Conservation (phyloP, 176 grass and related monocot genomes). For the Avena eriantha region DNA sequence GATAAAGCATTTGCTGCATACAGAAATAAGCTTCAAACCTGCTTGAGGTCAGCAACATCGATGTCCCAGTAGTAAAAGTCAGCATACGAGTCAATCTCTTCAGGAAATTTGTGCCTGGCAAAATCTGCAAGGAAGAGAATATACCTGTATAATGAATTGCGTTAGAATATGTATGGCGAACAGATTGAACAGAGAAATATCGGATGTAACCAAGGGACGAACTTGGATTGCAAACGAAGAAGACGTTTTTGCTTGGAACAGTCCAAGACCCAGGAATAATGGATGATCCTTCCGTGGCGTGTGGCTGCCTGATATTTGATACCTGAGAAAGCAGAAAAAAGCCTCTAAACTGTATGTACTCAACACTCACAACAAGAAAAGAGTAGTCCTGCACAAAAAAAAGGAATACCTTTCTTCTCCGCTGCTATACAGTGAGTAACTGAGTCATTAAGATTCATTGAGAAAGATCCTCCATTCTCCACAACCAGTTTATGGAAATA, state of each 20-base stretch:
- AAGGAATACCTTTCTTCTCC: conserved; percentile 79
- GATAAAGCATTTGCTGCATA: conserved; percentile 28
- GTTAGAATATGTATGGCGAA: conserved; percentile 43
- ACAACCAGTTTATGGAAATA: conserved; percentile 91
- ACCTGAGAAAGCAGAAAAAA: conserved; percentile 54
- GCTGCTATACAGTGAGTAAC: conserved; percentile 85
- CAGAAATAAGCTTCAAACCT: conserved; percentile 47
- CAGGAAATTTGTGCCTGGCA: conserved; percentile 69
- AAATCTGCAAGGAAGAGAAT: conserved; percentile 81
- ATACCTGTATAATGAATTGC: conserved; percentile 61
- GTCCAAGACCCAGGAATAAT: conserved; percentile 92
- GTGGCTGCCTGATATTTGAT: conserved; percentile 88
- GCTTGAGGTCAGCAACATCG: conserved; percentile 84
- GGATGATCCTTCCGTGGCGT: conserved; percentile 78
- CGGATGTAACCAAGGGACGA: conserved; percentile 47
- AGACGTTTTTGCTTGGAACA: conserved; percentile 79
- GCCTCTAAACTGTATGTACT: conserved; percentile 38
- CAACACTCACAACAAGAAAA: conserved; percentile 31
- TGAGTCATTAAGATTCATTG: conserved; percentile 98
- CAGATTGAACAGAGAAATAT: conserved; percentile 31
- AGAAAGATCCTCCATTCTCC: conserved; percentile 93
- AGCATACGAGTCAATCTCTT: conserved; percentile 80
- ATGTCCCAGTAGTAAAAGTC: conserved; percentile 91
- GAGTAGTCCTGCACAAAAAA: conserved; percentile 22
- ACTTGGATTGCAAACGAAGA: conserved; percentile 89